Conservation (phyloP, 768 basidiomycete genomes). For the Boletus sensibilis region DNA sequence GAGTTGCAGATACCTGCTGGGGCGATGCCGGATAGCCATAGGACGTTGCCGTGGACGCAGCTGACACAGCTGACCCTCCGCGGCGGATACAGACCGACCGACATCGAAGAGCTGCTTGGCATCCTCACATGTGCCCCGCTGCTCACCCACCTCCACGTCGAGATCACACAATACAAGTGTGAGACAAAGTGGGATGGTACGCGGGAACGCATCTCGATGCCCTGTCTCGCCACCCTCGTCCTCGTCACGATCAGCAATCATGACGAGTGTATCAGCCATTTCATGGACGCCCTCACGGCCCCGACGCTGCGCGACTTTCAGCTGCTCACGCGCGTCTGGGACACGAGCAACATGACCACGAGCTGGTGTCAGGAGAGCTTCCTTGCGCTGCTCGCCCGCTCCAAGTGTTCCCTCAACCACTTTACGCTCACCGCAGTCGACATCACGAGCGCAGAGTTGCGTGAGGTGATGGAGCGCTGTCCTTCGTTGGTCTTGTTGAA, state of each 20-base stretch:
- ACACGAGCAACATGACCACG: conserved; percentile 30
- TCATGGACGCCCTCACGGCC: conserved; percentile 26
- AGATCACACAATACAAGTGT: conserved; percentile 32
- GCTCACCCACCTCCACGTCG: conserved; percentile 30
- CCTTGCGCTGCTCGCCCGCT: conserved; percentile 25
- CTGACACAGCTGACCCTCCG: conserved; percentile 33
- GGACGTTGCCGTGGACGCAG: conserved; percentile 34
- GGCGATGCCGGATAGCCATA: conserved; percentile 32
- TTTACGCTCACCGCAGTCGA: conserved; percentile 30
- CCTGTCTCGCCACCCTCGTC: conserved; percentile 30
- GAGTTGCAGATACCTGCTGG: conserved; percentile 33
- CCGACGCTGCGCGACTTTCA: conserved; percentile 31
- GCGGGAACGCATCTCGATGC: conserved; percentile 27
- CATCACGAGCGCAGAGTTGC: conserved; percentile 21
- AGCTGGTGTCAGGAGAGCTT: conserved; percentile 32
- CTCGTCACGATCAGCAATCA: conserved; percentile 32
- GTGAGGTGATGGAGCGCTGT: conserved; percentile 28
- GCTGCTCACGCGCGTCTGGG: conserved; percentile 34
- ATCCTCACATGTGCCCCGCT: conserved; percentile 28
- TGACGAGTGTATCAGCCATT: conserved; percentile 27
- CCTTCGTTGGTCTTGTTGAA: conserved; percentile 31
- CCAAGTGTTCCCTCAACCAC: conserved; percentile 31
- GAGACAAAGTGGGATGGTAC: conserved; percentile 28
- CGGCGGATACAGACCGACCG: conserved; percentile 29
- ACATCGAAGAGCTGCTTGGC: conserved; percentile 25